Conservation (phyloP, 495 filamentous ascomycete species). For the Neurospora africana region DNA sequence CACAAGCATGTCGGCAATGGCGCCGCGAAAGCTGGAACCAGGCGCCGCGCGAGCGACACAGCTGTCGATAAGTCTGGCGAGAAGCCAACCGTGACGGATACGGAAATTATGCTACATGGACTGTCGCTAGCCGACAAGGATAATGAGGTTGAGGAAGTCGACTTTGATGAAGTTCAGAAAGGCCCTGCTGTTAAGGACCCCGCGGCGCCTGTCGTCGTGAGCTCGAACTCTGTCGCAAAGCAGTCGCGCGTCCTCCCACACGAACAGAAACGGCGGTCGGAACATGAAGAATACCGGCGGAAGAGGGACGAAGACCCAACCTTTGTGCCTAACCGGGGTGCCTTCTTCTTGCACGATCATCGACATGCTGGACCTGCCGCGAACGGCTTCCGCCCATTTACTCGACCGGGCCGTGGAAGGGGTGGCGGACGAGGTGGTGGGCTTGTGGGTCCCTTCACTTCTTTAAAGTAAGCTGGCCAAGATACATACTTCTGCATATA, state of each 20-base stretch:
- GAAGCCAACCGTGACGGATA: constrained; percentile 47
- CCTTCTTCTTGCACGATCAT: constrained; percentile 96
- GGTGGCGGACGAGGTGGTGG: constrained; percentile 39
- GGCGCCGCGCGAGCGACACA: constrained; percentile 24
- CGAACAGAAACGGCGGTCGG: constrained; percentile 58
- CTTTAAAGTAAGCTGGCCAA: constrained; percentile 41
- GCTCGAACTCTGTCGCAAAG: constrained; percentile 25
- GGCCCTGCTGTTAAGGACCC: constrained; percentile 14
- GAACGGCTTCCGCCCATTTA: constrained; percentile 67
- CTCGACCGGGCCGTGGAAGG: constrained; percentile 35
- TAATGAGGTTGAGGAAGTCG: constrained; percentile 44
- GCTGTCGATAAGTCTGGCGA: constrained; percentile 13
- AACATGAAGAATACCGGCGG: constrained; percentile 84
- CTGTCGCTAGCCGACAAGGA: constrained; percentile 54
- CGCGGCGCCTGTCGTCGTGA: constrained; percentile 35
- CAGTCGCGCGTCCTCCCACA: constrained; percentile 41
- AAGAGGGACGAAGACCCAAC: constrained; percentile 82
- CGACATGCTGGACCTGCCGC: constrained; percentile 61
- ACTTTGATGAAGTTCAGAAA: constrained; percentile 52
- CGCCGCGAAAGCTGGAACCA: constrained; percentile 30
- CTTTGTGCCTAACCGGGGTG: constrained; percentile 88
- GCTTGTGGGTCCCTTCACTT: constrained; percentile 44
- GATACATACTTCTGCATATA: not conserved
- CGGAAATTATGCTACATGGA: constrained; percentile 81
- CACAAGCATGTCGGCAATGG: constrained; percentile 26